Percentiles rank a stretch among this genome's conserved stretches.
phyloP scores from a whole-genome alignment of 2,329 filamentous ascomycete genomes.

The Neonectria neomacrospora region DNA sequence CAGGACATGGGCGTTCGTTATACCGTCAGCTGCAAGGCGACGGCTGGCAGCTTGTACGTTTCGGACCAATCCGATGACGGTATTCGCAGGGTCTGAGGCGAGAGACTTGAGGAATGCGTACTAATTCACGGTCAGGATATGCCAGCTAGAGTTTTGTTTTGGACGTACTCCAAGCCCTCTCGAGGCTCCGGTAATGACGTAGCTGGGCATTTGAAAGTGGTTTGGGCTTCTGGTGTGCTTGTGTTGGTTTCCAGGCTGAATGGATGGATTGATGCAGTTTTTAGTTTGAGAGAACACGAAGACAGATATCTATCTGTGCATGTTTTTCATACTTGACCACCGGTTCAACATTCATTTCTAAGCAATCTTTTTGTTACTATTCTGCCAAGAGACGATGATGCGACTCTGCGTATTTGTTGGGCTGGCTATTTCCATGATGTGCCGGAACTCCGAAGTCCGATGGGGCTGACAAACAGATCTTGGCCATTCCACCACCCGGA shows the following conservation, averaged over 20 bases:
- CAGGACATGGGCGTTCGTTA: not conserved
- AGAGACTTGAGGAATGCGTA: not conserved
- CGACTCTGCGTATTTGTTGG: too few species aligned
- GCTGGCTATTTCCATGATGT: too few species aligned
- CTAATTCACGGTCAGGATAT: not conserved
- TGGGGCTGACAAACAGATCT: not conserved
- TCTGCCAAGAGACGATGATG: not conserved
- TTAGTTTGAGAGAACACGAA: not conserved
- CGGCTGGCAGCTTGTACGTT: not conserved
- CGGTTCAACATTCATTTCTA: not conserved
- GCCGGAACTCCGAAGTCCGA: slow-evolving; percentile 3
- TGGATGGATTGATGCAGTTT: not conserved
- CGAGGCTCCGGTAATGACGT: not conserved
- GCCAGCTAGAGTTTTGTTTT: not conserved
- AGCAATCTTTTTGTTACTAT: not conserved
- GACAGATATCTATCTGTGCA: not conserved
- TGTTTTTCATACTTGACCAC: too few species aligned
- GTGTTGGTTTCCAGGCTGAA: not conserved
- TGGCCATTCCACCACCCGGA: not conserved
- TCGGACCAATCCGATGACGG: not conserved
- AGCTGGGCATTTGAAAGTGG: not conserved
- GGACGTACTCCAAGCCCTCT: not conserved
- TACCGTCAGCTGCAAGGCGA: not conserved
- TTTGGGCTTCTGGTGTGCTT: not conserved
- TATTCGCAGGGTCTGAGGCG: not conserved